phyloP scores from a whole-genome alignment of 331 rosid species.

The Ulmus americana region DNA sequence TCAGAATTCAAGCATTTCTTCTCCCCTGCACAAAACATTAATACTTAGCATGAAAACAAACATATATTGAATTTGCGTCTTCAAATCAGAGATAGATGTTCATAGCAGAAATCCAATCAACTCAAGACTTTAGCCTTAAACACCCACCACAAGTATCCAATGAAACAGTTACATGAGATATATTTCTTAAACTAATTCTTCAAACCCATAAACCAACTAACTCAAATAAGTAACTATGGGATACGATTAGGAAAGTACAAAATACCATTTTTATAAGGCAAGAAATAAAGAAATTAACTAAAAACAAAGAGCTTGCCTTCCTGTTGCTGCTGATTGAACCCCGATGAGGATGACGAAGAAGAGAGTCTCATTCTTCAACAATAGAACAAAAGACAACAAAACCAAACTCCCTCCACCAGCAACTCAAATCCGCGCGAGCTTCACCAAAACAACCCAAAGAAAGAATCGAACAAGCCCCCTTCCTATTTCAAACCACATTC shows the following conservation, averaged over 20 bases:
- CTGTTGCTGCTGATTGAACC: constrained; percentile 41
- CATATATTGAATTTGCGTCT: background rate
- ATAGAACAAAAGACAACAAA: background rate
- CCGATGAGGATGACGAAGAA: constrained; percentile 38
- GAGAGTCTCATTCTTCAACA: constrained; percentile 48
- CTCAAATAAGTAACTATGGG: background rate
- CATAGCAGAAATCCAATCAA: background rate
- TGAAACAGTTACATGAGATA: constrained; percentile 2
- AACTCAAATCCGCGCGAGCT: constrained; percentile 17
- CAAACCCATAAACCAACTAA: background rate
- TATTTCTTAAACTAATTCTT: background rate
- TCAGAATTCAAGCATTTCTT: constrained; percentile 77
- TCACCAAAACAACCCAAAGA: constrained; percentile 17
- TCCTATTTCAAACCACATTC: constrained; percentile 11
- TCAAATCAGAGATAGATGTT: constrained; percentile 6
- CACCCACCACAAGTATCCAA: background rate
- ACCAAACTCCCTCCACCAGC: constrained; percentile 17
- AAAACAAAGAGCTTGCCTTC: constrained; percentile 38
- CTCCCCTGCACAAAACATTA: constrained; percentile 45
- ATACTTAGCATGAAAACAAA: constrained; percentile 18
- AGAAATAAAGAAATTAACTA: background rate
- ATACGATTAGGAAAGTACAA: background rate
- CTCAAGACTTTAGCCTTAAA: constrained; percentile 2
- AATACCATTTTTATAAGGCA: background rate
- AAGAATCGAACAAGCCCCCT: constrained; percentile 8